phyloP scores from a whole-genome alignment of 768 basidiomycete species.

The Mycena olivaceomarginata region DNA sequence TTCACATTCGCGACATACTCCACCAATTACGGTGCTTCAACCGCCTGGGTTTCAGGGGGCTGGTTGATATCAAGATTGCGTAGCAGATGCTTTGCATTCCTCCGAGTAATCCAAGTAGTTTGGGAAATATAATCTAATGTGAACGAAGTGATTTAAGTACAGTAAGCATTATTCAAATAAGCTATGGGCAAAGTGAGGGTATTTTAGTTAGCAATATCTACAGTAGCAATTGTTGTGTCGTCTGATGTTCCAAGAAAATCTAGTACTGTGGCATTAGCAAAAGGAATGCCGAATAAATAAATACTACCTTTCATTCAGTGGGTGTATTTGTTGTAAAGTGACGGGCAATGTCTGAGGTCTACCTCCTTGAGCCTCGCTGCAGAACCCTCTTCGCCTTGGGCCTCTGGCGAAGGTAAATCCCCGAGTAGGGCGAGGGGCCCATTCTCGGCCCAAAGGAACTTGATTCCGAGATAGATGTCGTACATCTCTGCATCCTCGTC shows the following conservation, averaged over 20 bases:
- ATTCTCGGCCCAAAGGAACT: neutral
- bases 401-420: neutral
- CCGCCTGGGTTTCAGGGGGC: neutral
- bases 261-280: neutral
- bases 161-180: too few species aligned
- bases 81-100: too few species aligned
- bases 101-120: too few species aligned
- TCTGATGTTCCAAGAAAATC: too few species aligned
- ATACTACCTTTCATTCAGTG: neutral
- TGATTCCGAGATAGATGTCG: neutral
- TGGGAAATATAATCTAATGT: too few species aligned
- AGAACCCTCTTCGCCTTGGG: neutral
- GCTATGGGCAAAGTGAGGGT: neutral
- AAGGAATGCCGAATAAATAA: neutral
- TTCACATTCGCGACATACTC: conserved; percentile 20
- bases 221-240: neutral
- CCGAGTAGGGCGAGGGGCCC: neutral
- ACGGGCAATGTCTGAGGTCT: neutral
- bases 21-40: conserved; percentile 31
- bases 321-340: neutral
- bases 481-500: neutral
- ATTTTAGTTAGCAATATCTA: neutral
- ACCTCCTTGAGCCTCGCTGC: neutral
- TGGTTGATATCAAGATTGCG: too few species aligned
- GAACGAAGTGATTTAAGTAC: too few species aligned